These are phyloP conservation scores for Arabidopsis thaliana DNA, from an alignment of 345 rosid genomes.

Conservation along the genomic window TAIR10.1 NC_003075.7:15251501-15252000, in stretches of 20 bases:
- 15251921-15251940: slow-evolving; percentile 36
- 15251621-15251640: slow-evolving; percentile 19
- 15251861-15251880: slow-evolving; percentile 52
- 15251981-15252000: slow-evolving; percentile 19
- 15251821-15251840: slow-evolving; percentile 16
- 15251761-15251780: slow-evolving; percentile 58
- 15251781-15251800: slow-evolving; percentile 58
- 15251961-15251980: slow-evolving; percentile 38
- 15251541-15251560: slow-evolving; percentile 31
- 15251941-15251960: slow-evolving; percentile 62
- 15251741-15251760: slow-evolving; percentile 38
- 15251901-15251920: slow-evolving; percentile 41
- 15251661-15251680: slow-evolving; percentile 48
- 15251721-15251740: slow-evolving; percentile 51
- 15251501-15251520: slow-evolving; percentile 26
- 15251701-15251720: slow-evolving; percentile 46
- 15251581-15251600: slow-evolving; percentile 5
- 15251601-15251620: slow-evolving; percentile 27
- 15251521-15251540: slow-evolving; percentile 23
- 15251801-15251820: slow-evolving; percentile 11
- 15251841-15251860: slow-evolving; percentile 16
- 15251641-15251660: slow-evolving; percentile 39
- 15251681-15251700: slow-evolving; percentile 45
- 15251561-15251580: slow-evolving; percentile 43
- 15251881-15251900: slow-evolving; percentile 50